phyloP scores from a whole-genome alignment of 2,329 filamentous ascomycete species.

The Colletotrichum sp. region DNA sequence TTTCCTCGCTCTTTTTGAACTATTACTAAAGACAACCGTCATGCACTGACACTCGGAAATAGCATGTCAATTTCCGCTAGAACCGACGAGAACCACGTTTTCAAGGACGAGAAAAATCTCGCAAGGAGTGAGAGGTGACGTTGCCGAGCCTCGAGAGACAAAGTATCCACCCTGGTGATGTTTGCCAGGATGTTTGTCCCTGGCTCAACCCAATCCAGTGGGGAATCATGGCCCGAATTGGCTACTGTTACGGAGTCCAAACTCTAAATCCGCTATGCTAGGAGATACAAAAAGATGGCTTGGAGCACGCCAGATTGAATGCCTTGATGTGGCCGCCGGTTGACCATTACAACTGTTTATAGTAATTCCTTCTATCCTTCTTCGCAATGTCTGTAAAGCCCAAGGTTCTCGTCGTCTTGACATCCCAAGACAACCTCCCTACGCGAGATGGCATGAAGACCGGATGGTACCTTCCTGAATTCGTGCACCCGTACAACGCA shows the following conservation, averaged over 20 bases:
- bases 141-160: background rate
- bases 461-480: background rate
- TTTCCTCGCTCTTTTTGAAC: background rate
- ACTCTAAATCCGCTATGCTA: background rate
- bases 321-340: background rate
- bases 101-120: fast-evolving
- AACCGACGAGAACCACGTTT: background rate
- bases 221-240: background rate
- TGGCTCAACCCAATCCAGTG: background rate
- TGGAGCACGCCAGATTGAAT: fast-evolving
- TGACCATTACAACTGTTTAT: background rate
- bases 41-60: background rate
- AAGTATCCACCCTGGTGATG: background rate
- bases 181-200: background rate
- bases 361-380: background rate
- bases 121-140: background rate
- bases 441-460: background rate
- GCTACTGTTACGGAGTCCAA: background rate
- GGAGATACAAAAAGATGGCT: background rate
- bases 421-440: background rate
- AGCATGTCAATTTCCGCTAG: background rate
- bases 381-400: background rate
- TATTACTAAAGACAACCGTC: fast-evolving
- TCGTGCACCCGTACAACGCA: background rate
- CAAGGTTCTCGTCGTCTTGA: background rate